phyloP scores from a whole-genome alignment of 345 rosid species.

The Eucalyptus melliodora region DNA sequence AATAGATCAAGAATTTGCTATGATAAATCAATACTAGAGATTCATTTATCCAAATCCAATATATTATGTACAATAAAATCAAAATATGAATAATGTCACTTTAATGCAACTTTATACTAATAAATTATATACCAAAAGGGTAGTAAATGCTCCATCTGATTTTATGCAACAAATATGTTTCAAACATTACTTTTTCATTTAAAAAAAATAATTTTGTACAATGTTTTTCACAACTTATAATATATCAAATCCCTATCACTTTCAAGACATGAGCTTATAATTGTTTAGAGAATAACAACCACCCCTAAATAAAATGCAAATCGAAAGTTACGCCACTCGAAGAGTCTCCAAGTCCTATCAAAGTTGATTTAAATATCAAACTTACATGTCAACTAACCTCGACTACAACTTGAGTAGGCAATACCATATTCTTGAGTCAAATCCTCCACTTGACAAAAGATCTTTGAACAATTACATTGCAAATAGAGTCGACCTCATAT shows the following conservation, averaged over 20 bases:
- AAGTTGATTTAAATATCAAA: background rate
- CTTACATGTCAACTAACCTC: background rate
- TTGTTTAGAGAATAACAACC: background rate
- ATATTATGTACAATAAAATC: too few species aligned
- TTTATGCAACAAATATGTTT: too few species aligned
- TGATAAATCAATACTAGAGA: too few species aligned
- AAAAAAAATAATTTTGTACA: too few species aligned
- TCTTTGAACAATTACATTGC: background rate
- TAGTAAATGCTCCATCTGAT: too few species aligned
- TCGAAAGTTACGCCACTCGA: accelerated
- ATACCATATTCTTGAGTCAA: background rate
- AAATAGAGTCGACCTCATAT: accelerated
- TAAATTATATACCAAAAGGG: too few species aligned
- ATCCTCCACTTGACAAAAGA: background rate
- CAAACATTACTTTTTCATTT: too few species aligned
- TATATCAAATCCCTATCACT: background rate
- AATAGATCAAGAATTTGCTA: accelerated
- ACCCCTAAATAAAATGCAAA: background rate
- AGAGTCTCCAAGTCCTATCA: accelerated
- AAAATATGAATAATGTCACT: too few species aligned
- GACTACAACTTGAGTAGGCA: background rate
- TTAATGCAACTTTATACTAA: too few species aligned
- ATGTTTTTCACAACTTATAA: too few species aligned
- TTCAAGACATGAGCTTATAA: background rate
- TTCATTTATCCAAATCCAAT: too few species aligned